Percentiles rank a stretch among this genome's conserved stretches.
Evolutionary conservation across 2,329 filamentous ascomycete species (phyloP).

Genomic region (Coniochaeta sp.): DNA sequence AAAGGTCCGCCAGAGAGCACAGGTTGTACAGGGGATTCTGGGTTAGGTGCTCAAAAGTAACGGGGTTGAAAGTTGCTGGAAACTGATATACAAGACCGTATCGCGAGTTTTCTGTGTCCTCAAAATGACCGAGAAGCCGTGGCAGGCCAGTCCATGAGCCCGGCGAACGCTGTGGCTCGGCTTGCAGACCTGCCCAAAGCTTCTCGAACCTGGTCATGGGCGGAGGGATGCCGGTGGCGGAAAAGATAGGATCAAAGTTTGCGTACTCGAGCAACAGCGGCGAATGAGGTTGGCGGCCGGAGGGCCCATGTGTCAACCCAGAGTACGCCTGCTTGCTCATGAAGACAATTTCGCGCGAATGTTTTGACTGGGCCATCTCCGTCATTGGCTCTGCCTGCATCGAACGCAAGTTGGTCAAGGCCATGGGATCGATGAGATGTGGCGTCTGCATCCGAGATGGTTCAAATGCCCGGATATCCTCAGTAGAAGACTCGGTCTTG

Average conservation of each 20-base stretch:
- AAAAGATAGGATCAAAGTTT: conserved; percentile 53
- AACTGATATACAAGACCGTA: conserved; percentile 71
- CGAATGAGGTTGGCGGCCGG: conserved; percentile 36
- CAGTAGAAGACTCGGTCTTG: conserved; percentile 27
- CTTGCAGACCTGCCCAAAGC: conserved; percentile 49
- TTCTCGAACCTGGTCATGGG: conserved; percentile 59
- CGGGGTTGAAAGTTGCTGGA: conserved; percentile 54
- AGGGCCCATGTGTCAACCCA: conserved; percentile 32
- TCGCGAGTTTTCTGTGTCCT: conserved; percentile 62
- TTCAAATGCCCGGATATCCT: conserved; percentile 46
- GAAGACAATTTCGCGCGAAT: conserved; percentile 38
- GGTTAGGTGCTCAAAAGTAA: conserved; percentile 43
- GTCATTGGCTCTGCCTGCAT: conserved; percentile 30
- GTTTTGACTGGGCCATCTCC: conserved; percentile 20
- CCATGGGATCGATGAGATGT: conserved; percentile 48
- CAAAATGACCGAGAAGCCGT: conserved; percentile 61
- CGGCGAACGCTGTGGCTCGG: conserved; percentile 41
- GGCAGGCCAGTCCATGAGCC: conserved; percentile 55
- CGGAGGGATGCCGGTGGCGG: conserved; percentile 54
- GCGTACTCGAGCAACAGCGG: conserved; percentile 67
- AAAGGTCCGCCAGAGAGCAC: conserved; percentile 46
- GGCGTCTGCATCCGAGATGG: conserved; percentile 55
- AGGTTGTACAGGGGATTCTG: conserved; percentile 42
- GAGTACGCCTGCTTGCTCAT: conserved; percentile 45
- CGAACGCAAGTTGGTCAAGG: conserved; percentile 39